phyloP scores from a whole-genome alignment of 2,329 filamentous ascomycete genomes.

The Emydomyces testavorans region DNA sequence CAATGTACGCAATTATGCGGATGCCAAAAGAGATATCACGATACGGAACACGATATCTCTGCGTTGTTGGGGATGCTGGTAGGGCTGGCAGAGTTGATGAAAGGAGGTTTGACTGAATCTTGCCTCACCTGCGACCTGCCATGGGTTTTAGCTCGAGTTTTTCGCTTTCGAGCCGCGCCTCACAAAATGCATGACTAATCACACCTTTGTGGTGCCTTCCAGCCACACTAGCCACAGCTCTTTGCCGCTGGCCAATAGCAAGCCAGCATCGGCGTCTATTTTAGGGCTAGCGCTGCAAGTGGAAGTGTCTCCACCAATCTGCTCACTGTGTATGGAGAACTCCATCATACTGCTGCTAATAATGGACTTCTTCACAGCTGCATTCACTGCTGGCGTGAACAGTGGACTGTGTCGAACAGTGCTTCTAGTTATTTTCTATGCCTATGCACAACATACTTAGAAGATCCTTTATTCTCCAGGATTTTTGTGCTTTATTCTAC shows the following conservation, averaged over 20 bases:
- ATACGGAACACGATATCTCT: constrained; percentile 34
- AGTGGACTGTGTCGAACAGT: background rate
- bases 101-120: constrained; percentile 33
- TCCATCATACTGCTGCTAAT: too few relatives aligned
- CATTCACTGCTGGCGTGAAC: background rate
- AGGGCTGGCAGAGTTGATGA: constrained; percentile 29
- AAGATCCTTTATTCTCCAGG: background rate
- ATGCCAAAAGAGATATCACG: constrained; percentile 30
- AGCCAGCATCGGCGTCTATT: background rate
- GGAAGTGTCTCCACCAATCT: constrained; percentile 6
- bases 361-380: background rate
- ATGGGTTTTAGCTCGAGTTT: constrained; percentile 32
- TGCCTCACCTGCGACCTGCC: constrained; percentile 32
- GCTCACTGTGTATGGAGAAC: too few relatives aligned
- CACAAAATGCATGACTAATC: constrained; percentile 15
- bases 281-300: constrained; percentile 4
- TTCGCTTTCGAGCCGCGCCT: constrained; percentile 11
- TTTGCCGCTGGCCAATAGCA: background rate
- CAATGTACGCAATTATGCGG: constrained; percentile 20
- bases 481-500: background rate
- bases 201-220: background rate
- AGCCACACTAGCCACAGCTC: background rate
- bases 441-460: background rate
- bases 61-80: constrained; percentile 25
- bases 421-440: background rate